Evolutionary conservation across 1,284 basidiomycete species (phyloP).

Genomic region (Neonothopanus nambi): DNA sequence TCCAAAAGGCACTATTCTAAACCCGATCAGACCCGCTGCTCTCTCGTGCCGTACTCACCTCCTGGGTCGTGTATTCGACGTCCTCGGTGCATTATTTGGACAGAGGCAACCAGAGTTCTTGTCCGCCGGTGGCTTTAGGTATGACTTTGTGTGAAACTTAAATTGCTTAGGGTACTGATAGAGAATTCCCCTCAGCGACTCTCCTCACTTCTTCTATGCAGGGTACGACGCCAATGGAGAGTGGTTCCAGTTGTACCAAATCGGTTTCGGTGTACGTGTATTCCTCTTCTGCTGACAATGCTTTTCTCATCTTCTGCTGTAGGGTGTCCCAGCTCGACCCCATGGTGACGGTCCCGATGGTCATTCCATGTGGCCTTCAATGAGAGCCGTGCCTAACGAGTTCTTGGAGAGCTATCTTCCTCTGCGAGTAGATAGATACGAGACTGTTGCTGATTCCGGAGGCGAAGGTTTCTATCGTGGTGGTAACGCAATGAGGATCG

Average conservation of each 20-base stretch:
- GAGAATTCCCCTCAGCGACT: constrained; percentile 18
- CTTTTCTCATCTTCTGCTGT: not conserved
- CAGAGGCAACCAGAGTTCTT: constrained; percentile 31
- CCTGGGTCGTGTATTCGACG: constrained; percentile 27
- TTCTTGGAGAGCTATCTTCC: constrained; percentile 29
- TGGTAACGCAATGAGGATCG: constrained; percentile 32
- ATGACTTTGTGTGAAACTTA: not conserved
- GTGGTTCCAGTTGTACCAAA: constrained; percentile 33
- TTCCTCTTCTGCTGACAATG: not conserved
- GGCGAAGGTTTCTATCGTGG: constrained; percentile 30
- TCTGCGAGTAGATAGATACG: constrained; percentile 29
- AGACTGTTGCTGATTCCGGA: constrained; percentile 30
- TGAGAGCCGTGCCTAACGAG: constrained; percentile 32
- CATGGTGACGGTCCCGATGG: constrained; percentile 26
- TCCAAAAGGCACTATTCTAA: constrained; percentile 29
- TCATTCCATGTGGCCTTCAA: constrained; percentile 32
- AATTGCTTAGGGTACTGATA: too few relatives aligned
- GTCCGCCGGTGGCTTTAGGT: constrained; percentile 29
- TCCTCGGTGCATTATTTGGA: constrained; percentile 28
- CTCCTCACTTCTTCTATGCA: constrained; percentile 33
- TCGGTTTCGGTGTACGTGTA: constrained; percentile 25
- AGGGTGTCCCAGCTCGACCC: constrained; percentile 26
- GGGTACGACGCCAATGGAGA: constrained; percentile 29
- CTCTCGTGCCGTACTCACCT: constrained; percentile 31
- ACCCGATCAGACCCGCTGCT: constrained; percentile 31